These are phyloP conservation scores for Gnomoniopsis sp. DNA, from an alignment of 2,329 filamentous ascomycete species.

Conservation along the genomic window DNA sequence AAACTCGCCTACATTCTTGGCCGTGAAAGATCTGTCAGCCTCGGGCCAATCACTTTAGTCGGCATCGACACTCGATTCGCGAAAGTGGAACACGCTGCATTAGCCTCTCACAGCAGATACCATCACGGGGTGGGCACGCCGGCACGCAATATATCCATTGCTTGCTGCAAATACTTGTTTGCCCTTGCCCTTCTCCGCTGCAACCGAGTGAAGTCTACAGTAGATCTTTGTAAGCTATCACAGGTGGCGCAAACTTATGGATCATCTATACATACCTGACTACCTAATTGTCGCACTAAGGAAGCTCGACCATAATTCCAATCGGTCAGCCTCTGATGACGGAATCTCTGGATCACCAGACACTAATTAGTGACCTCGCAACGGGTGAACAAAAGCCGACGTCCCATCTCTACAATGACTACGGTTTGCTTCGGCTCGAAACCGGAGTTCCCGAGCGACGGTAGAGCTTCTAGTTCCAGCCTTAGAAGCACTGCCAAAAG, in stretches of 20 bases:
- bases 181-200: background rate
- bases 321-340: too few relatives aligned
- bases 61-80: too few relatives aligned
- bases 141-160: background rate
- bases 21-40: background rate
- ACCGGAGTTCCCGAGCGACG: background rate
- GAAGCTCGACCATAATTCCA: background rate
- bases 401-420: too few relatives aligned
- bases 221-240: too few relatives aligned
- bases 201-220: background rate
- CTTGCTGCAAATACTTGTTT: too few relatives aligned
- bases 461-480: background rate
- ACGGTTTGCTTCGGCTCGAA: background rate
- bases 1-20: background rate
- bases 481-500: background rate
- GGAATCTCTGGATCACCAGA: too few relatives aligned
- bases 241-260: background rate
- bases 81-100: background rate
- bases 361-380: too few relatives aligned
- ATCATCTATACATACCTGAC: too few relatives aligned
- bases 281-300: background rate
- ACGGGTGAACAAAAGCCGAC: too few relatives aligned
- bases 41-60: background rate
- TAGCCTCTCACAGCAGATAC: background rate
- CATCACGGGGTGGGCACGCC: conserved; percentile 1